phyloP scores from a whole-genome alignment of 2,329 filamentous ascomycete species.

The Calonectria ilicicola region DNA sequence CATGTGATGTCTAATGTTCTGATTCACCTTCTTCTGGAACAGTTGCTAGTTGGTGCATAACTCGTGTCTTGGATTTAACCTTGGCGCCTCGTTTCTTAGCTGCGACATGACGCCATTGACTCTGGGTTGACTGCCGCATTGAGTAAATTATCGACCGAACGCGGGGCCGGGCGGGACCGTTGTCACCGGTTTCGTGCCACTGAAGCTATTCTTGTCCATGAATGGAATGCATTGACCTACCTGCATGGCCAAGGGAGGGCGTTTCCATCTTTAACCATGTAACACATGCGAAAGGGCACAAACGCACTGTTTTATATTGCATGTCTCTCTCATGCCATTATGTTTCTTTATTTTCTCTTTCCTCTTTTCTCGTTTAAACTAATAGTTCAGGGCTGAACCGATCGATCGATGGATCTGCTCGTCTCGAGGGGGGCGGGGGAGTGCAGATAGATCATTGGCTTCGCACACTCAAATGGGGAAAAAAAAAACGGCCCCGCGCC shows the following conservation, averaged over 20 bases:
- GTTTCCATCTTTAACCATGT: neutral
- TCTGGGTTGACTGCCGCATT: neutral
- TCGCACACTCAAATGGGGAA: too few species aligned
- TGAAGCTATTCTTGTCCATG: neutral
- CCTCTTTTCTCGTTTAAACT: too few species aligned
- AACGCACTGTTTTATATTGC: neutral
- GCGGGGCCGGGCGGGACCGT: neutral
- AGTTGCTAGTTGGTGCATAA: neutral
- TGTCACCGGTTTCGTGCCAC: neutral
- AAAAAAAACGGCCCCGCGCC: too few species aligned
- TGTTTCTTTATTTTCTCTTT: neutral
- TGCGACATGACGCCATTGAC: constrained; percentile 1
- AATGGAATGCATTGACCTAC: neutral
- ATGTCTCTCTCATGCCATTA: neutral
- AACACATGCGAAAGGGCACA: neutral
- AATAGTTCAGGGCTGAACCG: too few species aligned
- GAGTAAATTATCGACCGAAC: neutral
- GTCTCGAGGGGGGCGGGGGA: too few species aligned
- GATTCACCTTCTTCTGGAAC: neutral
- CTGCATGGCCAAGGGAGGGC: neutral
- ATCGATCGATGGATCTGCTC: too few species aligned
- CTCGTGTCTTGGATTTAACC: neutral
- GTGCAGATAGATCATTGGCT: too few species aligned
- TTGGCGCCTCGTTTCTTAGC: neutral
- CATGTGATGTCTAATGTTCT: neutral